These are phyloP conservation scores for Backusella macrospora DNA, from an alignment of 192 early-diverging fungal species.

Conservation along the genomic window DNA sequence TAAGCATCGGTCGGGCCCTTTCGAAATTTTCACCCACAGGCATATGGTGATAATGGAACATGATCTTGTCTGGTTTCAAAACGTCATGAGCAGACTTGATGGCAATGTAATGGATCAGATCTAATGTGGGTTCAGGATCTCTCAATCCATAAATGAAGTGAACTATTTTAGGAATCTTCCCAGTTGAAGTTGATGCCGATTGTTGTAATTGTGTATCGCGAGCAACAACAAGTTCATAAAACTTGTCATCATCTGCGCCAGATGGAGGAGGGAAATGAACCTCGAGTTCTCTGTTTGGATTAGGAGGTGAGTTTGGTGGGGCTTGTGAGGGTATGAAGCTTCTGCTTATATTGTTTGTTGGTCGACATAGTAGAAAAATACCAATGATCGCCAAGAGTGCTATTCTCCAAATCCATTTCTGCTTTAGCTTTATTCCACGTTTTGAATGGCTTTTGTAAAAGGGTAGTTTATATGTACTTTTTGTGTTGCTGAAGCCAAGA, in stretches of 20 bases:
- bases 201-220: slow-evolving; percentile 1
- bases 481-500: slow-evolving; percentile 1
- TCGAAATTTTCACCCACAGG: slow-evolving; percentile 47
- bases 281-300: not conserved
- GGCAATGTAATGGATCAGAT: slow-evolving; percentile 50
- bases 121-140: slow-evolving; percentile 37
- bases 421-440: slow-evolving; percentile 13
- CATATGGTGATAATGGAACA: slow-evolving; percentile 49
- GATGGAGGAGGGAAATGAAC: slow-evolving; percentile 11
- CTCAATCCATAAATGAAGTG: slow-evolving; percentile 53
- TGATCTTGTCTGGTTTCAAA: slow-evolving; percentile 44
- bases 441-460: slow-evolving; percentile 10
- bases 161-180: slow-evolving; percentile 48
- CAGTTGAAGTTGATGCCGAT: not conserved
- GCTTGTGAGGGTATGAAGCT: slow-evolving; percentile 4
- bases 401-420: slow-evolving; percentile 8
- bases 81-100: slow-evolving; percentile 53
- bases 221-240: slow-evolving; percentile 18
- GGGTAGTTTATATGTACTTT: slow-evolving; percentile 10
- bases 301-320: not conserved
- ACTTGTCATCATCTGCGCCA: not conserved
- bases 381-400: not conserved
- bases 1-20: slow-evolving; percentile 34
- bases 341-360: not conserved
- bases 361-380: not conserved